phyloP scores from a whole-genome alignment of 202 grass and related monocot species.

The Setaria viridis region DNA sequence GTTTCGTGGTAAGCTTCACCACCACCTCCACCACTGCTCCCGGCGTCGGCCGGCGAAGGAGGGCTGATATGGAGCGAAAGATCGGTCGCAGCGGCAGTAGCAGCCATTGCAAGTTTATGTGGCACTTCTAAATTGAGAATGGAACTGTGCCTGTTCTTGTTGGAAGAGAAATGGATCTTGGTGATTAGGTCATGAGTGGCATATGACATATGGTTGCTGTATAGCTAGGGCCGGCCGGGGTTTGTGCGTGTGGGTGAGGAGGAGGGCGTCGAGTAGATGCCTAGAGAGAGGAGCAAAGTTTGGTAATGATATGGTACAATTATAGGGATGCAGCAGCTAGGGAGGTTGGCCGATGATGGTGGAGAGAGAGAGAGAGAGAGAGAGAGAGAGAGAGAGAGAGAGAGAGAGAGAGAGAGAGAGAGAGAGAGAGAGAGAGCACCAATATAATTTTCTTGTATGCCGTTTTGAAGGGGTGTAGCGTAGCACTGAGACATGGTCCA shows the following conservation, averaged over 20 bases:
- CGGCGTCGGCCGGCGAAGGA: conserved; percentile 37
- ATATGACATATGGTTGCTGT: conserved; percentile 74
- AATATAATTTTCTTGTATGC: neutral
- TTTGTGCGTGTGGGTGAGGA: conserved; percentile 44
- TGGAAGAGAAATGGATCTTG: conserved; percentile 32
- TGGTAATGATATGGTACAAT: conserved; percentile 39
- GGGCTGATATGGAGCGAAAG: conserved; percentile 86
- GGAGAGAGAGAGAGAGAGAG: neutral
- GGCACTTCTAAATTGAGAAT: neutral
- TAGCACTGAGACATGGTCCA: conserved; percentile 45
- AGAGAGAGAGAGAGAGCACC: conserved; percentile 16
- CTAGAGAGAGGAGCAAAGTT: conserved; percentile 40
- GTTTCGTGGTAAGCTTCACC: conserved; percentile 45
- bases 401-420: neutral
- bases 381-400: neutral
- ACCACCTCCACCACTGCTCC: conserved; percentile 26
- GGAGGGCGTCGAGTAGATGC: conserved; percentile 20
- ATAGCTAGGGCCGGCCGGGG: neutral
- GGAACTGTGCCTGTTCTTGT: conserved; percentile 23
- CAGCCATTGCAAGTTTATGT: conserved; percentile 40
- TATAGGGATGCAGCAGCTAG: conserved; percentile 16
- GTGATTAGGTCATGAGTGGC: conserved; percentile 98
- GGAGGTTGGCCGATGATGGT: conserved; percentile 38
- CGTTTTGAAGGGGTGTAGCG: conserved; percentile 17
- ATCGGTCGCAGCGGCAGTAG: conserved; percentile 46